Percentiles rank a stretch among this genome's conserved stretches.
phyloP scores from a whole-genome alignment of 2,329 filamentous ascomycete genomes.

The Biscogniauxia mediterranea region DNA sequence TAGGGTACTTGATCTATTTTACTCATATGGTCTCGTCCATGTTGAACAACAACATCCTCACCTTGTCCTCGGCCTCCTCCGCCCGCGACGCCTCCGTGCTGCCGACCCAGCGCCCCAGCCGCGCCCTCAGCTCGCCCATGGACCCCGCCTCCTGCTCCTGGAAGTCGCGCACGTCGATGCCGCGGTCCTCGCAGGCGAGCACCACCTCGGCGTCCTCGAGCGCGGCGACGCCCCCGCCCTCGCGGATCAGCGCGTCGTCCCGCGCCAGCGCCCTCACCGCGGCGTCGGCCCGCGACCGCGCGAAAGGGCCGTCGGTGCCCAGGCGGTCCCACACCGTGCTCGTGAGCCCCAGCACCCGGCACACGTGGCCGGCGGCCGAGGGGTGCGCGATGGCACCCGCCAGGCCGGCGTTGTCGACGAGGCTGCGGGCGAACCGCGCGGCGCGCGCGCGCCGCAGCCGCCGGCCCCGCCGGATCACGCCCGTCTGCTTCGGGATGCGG shows the following conservation, averaged over 20 bases:
- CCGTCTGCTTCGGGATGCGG: constrained; percentile 74
- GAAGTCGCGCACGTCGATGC: constrained; percentile 52
- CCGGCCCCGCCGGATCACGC: constrained; percentile 50
- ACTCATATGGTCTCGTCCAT: constrained; percentile 7
- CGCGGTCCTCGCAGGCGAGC: constrained; percentile 70
- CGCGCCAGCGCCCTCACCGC: constrained; percentile 61
- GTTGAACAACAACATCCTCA: constrained; percentile 17
- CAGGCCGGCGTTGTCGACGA: constrained; percentile 6
- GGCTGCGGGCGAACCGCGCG: constrained; percentile 25
- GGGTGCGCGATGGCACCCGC: neutral
- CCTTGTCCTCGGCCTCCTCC: constrained; percentile 36
- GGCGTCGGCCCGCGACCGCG: constrained; percentile 48
- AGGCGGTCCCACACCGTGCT: constrained; percentile 49
- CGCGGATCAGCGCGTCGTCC: constrained; percentile 69
- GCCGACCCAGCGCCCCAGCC: constrained; percentile 49
- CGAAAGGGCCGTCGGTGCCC: constrained; percentile 53
- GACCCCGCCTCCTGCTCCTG: constrained; percentile 36
- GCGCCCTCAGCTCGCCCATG: constrained; percentile 52
- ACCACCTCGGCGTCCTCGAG: constrained; percentile 64
- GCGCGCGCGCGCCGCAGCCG: constrained; percentile 51
- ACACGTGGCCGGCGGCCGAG: constrained; percentile 24
- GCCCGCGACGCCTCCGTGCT: constrained; percentile 38
- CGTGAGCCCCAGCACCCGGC: constrained; percentile 37
- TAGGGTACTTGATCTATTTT: neutral
- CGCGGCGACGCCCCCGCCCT: constrained; percentile 57